These are phyloP conservation scores for Colletotrichum abscissum DNA, from an alignment of 2,329 filamentous ascomycete genomes.

Conservation along the genomic window DNA sequence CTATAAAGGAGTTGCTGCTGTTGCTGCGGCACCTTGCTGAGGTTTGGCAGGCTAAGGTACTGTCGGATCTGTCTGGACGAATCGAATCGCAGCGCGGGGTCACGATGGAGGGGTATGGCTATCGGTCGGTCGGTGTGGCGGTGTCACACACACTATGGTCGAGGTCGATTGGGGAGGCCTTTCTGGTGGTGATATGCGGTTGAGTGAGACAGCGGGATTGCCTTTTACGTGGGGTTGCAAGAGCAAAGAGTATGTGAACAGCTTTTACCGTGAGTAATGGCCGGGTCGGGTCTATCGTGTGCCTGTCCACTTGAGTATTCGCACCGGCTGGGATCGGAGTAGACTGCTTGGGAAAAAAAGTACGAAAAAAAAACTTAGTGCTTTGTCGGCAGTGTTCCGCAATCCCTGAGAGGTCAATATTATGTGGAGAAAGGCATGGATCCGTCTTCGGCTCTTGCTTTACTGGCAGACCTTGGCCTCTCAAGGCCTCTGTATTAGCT, in stretches of 20 bases:
- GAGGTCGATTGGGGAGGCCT: neutral
- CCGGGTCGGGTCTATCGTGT: neutral
- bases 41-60: slow-evolving; percentile 27
- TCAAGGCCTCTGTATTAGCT: too few relatives aligned
- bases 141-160: slow-evolving; percentile 6
- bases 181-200: neutral
- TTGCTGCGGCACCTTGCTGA: slow-evolving; percentile 29
- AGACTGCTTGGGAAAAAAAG: slow-evolving; percentile 1
- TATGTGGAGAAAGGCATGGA: slow-evolving; percentile 20
- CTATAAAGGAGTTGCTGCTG: slow-evolving; percentile 10
- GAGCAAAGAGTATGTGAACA: neutral
- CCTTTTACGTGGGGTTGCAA: neutral
- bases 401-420: slow-evolving; percentile 24
- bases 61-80: slow-evolving; percentile 22
- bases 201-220: neutral
- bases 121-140: slow-evolving; percentile 2
- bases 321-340: slow-evolving; percentile 14
- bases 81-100: slow-evolving; percentile 35
- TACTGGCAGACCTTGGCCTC: neutral
- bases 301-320: neutral
- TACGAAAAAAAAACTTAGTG: slow-evolving; percentile 15
- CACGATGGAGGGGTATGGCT: slow-evolving; percentile 35
- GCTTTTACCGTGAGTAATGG: neutral
- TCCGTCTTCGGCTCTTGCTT: slow-evolving; percentile 22
- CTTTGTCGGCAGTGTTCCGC: slow-evolving; percentile 18